Evolutionary conservation across 2,329 filamentous ascomycete species (phyloP).

Genomic region (Dactylellina cionopaga): DNA sequence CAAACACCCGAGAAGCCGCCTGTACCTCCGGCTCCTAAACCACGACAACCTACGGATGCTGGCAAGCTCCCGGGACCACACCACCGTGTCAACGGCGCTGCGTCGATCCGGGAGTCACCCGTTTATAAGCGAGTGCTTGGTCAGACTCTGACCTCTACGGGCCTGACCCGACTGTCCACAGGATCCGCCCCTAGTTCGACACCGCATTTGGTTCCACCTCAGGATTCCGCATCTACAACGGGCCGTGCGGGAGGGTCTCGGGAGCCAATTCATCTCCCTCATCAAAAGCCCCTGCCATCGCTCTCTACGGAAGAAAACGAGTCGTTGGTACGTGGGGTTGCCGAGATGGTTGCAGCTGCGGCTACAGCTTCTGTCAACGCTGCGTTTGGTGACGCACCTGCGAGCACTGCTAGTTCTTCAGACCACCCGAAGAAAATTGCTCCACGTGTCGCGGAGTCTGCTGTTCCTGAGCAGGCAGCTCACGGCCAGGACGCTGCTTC

Average conservation of each 20-base stretch:
- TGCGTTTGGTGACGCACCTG: constrained; percentile 37
- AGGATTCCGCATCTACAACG: constrained; percentile 29
- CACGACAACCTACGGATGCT: constrained; percentile 49
- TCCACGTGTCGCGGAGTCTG: constrained; percentile 57
- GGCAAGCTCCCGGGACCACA: constrained; percentile 52
- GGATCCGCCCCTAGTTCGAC: constrained; percentile 37
- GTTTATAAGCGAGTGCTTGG: constrained; percentile 93
- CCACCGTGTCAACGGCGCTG: constrained; percentile 53
- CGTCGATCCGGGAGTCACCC: constrained; percentile 79
- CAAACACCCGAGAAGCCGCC: constrained; percentile 60
- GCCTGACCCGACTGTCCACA: constrained; percentile 61
- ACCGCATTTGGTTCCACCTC: constrained; percentile 10
- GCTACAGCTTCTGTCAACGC: constrained; percentile 74
- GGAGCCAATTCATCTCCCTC: constrained; percentile 68
- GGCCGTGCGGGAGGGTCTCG: constrained; percentile 79
- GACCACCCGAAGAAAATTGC: constrained; percentile 56
- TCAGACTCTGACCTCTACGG: constrained; percentile 85
- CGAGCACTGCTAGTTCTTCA: constrained; percentile 44
- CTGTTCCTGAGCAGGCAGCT: constrained; percentile 50
- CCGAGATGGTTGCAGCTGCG: constrained; percentile 90
- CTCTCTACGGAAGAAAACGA: constrained; percentile 85
- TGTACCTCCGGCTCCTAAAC: constrained; percentile 54
- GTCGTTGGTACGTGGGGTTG: constrained; percentile 82
- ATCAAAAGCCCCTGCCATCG: constrained; percentile 67
- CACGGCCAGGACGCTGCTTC: constrained; percentile 59